Conservation (phyloP, 495 filamentous ascomycete genomes). For the Neurospora sp. region DNA sequence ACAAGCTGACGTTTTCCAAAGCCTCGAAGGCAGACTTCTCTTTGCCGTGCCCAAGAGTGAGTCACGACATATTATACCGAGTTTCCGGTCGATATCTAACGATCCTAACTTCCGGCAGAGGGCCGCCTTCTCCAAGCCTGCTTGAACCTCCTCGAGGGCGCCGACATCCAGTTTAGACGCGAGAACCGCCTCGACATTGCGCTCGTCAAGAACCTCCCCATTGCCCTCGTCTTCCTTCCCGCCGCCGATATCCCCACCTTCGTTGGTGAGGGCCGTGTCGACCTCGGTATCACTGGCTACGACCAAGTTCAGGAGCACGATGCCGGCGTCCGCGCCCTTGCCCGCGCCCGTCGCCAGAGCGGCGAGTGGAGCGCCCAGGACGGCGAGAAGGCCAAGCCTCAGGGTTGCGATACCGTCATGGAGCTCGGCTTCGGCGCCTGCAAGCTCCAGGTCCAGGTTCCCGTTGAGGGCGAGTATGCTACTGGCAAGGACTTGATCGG, state of each 20-base stretch:
- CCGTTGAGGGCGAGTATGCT: slow-evolving; percentile 65
- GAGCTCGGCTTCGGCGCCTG: slow-evolving; percentile 86
- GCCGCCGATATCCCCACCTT: slow-evolving; percentile 96
- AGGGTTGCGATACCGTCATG: slow-evolving; percentile 68
- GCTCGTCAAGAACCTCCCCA: slow-evolving; percentile 85
- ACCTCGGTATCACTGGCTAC: slow-evolving; percentile 85
- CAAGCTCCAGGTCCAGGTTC: slow-evolving; percentile 91
- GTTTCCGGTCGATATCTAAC: not conserved
- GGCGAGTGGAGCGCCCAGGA: slow-evolving; percentile 33
- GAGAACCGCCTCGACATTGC: slow-evolving; percentile 93
- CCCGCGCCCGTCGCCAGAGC: slow-evolving; percentile 42
- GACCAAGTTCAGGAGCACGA: slow-evolving; percentile 93
- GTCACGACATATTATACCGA: slow-evolving; percentile 21
- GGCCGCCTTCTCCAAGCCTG: slow-evolving; percentile 77
- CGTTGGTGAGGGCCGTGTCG: slow-evolving; percentile 87
- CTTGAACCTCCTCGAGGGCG: slow-evolving; percentile 82
- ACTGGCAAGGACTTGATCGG: slow-evolving; percentile 71
- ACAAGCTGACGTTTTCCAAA: slow-evolving; percentile 32
- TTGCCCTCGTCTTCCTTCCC: slow-evolving; percentile 94
- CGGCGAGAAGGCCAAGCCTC: slow-evolving; percentile 18
- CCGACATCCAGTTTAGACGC: slow-evolving; percentile 91
- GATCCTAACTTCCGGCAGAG: slow-evolving; percentile 43
- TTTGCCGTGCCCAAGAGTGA: slow-evolving; percentile 96
- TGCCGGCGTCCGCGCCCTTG: slow-evolving; percentile 51
- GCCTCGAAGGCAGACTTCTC: slow-evolving; percentile 83